Conservation (phyloP, 2,329 filamentous ascomycete species). For the Huntiella abstrusa region DNA sequence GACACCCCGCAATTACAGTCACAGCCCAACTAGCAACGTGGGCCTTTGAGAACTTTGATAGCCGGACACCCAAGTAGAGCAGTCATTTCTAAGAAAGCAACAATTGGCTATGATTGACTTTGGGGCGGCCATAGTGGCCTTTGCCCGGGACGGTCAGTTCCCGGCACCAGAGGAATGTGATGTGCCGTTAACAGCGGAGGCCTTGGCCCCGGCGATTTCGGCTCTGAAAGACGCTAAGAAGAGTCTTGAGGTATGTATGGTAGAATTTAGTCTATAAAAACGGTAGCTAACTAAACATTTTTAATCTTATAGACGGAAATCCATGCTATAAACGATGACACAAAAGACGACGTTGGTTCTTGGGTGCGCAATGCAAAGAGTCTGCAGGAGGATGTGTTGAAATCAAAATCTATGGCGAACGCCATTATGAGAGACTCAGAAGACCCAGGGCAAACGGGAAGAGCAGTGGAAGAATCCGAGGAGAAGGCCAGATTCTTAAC, state of each 20-base stretch:
- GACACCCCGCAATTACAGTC: too few relatives aligned
- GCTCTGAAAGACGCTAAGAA: conserved; percentile 20
- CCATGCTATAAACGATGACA: conserved; percentile 54
- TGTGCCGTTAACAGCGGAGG: conserved; percentile 21
- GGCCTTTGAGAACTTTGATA: too few relatives aligned
- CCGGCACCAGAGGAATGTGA: conserved; percentile 21
- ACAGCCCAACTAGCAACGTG: too few relatives aligned
- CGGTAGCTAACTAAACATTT: not conserved
- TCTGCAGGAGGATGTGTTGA: conserved; percentile 69
- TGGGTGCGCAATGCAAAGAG: conserved; percentile 77
- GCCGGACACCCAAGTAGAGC: too few relatives aligned
- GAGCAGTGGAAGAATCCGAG: conserved; percentile 32
- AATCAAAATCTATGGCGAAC: conserved; percentile 58
- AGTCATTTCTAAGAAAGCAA: too few relatives aligned
- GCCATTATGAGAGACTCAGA: conserved; percentile 67
- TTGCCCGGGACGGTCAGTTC: conserved; percentile 23
- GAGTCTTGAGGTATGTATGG: conserved; percentile 22
- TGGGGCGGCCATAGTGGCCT: conserved; percentile 23
- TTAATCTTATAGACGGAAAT: conserved; percentile 41
- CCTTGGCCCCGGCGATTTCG: conserved; percentile 22
- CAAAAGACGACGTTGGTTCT: conserved; percentile 58
- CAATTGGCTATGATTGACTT: conserved; percentile 12
- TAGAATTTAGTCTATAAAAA: not conserved
- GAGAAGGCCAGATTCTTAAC: conserved; percentile 36
- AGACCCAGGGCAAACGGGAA: conserved; percentile 34